Percentiles rank a stretch among this genome's conserved stretches.
phyloP scores from a whole-genome alignment of 805 yeast species.

The Hanseniaspora thailandica region DNA sequence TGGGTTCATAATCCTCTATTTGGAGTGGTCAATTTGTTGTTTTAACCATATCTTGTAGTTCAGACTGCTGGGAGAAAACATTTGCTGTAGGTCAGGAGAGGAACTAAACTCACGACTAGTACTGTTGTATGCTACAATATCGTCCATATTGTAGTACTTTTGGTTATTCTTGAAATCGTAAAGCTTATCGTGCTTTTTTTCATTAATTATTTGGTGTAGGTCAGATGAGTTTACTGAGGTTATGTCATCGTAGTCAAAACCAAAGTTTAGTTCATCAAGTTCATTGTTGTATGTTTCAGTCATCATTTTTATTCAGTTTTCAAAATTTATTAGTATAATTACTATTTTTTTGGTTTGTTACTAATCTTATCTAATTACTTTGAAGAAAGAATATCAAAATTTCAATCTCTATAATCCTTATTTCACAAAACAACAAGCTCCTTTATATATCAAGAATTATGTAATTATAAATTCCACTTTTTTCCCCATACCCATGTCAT shows the following conservation, averaged over 20 bases:
- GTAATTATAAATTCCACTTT: not conserved
- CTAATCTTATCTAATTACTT: too few species aligned
- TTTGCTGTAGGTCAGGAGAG: not conserved
- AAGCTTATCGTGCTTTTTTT: not conserved
- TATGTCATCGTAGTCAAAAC: conserved; percentile 13
- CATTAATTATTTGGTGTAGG: not conserved
- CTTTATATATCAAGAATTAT: not conserved
- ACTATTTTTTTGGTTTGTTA: not conserved
- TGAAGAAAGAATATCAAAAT: too few species aligned
- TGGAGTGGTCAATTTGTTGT: not conserved
- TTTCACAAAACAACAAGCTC: not conserved
- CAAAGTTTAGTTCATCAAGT: conserved; percentile 13
- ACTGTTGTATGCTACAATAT: conserved; percentile 5
- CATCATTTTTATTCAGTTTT: not conserved
- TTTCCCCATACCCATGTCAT: not conserved
- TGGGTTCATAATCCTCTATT: not conserved
- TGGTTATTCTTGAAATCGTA: conserved; percentile 1
- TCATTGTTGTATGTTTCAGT: not conserved
- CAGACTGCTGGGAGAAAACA: conserved; percentile 8
- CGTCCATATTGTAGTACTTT: conserved; percentile 7
- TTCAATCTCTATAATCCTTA: too few species aligned
- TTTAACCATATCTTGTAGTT: conserved; percentile 12
- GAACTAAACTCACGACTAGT: not conserved
- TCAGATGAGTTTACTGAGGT: not conserved
- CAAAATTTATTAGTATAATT: not conserved